Evolutionary conservation across 2,329 filamentous ascomycete genomes (phyloP).

Genomic region (Meredithiella fracta): DNA sequence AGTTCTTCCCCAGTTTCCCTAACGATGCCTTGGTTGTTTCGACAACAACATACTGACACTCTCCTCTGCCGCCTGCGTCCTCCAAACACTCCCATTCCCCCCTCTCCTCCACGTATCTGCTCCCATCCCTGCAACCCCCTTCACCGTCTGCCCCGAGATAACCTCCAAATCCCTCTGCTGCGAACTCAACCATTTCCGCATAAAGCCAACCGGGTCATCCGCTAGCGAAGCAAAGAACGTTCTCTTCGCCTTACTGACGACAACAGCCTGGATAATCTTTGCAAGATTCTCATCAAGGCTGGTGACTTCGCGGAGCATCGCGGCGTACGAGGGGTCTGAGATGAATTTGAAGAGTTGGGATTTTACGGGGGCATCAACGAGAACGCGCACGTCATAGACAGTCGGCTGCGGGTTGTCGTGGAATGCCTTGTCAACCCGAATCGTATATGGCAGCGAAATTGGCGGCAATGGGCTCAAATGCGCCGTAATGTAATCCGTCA

Average conservation of each 20-base stretch:
- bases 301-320: slow-evolving; percentile 59
- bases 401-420: slow-evolving; percentile 61
- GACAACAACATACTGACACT: slow-evolving; percentile 45
- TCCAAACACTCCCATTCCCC: slow-evolving; percentile 38
- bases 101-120: slow-evolving; percentile 54
- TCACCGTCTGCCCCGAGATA: slow-evolving; percentile 64
- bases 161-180: slow-evolving; percentile 85
- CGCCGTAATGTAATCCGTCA: slow-evolving; percentile 61
- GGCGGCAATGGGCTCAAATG: slow-evolving; percentile 70
- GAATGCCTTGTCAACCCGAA: slow-evolving; percentile 76
- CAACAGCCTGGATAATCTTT: slow-evolving; percentile 63
- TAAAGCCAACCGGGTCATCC: slow-evolving; percentile 68
- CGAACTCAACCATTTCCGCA: slow-evolving; percentile 74
- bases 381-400: slow-evolving; percentile 77
- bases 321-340: slow-evolving; percentile 51
- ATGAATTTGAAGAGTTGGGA: slow-evolving; percentile 48
- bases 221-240: slow-evolving; percentile 67
- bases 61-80: slow-evolving; percentile 41
- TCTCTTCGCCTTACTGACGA: slow-evolving; percentile 77
- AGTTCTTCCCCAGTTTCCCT: background rate
- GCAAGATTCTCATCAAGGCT: slow-evolving; percentile 73
- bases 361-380: slow-evolving; percentile 67
- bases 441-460: slow-evolving; percentile 75
- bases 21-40: slow-evolving; percentile 26
- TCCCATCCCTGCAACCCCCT: slow-evolving; percentile 28